Conservation (phyloP, 2,329 filamentous ascomycete genomes). For the Blumeriella jaapii region DNA sequence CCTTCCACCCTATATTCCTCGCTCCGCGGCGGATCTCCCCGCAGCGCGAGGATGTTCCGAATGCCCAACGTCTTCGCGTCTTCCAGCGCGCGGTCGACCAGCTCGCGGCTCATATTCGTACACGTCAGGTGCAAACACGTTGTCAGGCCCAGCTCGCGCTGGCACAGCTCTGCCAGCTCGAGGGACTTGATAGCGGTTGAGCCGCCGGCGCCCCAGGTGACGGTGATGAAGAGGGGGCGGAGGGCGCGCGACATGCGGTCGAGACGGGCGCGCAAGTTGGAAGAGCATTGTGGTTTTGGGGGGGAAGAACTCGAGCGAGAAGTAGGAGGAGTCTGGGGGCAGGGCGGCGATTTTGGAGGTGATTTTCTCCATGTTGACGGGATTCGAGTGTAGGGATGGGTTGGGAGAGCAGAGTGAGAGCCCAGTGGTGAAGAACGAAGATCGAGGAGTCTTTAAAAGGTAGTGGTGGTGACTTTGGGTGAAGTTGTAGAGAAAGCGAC, state of each 20-base stretch:
- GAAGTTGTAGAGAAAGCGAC: too few species aligned
- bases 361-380: conserved; percentile 53
- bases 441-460: too few species aligned
- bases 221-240: conserved; percentile 86
- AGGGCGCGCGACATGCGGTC: conserved; percentile 90
- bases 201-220: conserved; percentile 95
- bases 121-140: conserved; percentile 95
- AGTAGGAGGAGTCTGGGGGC: conserved; percentile 71
- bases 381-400: too few species aligned
- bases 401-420: too few species aligned
- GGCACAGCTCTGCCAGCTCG: conserved; percentile 89
- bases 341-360: conserved; percentile 91
- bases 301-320: conserved; percentile 98
- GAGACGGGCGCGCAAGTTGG: conserved; percentile 84
- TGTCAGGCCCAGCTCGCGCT: conserved; percentile 81
- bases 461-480: background rate
- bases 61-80: conserved; percentile 86
- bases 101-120: conserved; percentile 84
- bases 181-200: conserved; percentile 85
- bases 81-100: conserved; percentile 82
- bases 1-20: conserved; percentile 71
- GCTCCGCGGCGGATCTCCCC: conserved; percentile 81
- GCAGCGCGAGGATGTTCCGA: conserved; percentile 81
- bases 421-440: too few species aligned
- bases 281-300: conserved; percentile 91